phyloP scores from a whole-genome alignment of 2,329 filamentous ascomycete genomes.

The Sclerotinia borealis region DNA sequence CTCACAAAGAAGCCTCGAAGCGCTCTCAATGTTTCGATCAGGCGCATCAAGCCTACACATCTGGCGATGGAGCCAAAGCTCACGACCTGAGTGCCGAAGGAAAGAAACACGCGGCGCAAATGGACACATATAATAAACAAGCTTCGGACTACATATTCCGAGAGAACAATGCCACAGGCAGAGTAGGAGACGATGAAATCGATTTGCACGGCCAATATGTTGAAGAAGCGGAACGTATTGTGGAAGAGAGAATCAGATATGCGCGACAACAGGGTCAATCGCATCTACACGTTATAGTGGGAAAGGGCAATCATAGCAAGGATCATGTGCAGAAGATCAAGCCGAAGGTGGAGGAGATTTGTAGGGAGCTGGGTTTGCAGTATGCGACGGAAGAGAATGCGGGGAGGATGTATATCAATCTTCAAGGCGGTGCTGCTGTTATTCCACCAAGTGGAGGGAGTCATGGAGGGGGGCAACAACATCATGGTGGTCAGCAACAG shows the following conservation, averaged over 20 bases:
- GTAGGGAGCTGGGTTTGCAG: constrained; percentile 72
- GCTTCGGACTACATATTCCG: constrained; percentile 93
- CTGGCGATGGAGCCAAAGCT: constrained; percentile 72
- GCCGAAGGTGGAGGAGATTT: constrained; percentile 88
- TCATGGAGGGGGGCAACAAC: constrained; percentile 39
- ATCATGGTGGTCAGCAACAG: constrained; percentile 29
- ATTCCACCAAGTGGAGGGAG: neutral
- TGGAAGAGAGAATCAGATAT: constrained; percentile 81
- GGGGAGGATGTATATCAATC: constrained; percentile 76
- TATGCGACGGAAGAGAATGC: constrained; percentile 88
- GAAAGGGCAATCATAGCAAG: constrained; percentile 81
- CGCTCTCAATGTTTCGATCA: constrained; percentile 70
- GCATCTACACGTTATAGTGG: constrained; percentile 95
- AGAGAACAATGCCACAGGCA: constrained; percentile 78
- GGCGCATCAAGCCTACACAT: constrained; percentile 71
- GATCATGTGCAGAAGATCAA: constrained; percentile 90
- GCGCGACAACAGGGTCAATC: constrained; percentile 86
- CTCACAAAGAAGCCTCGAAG: constrained; percentile 73
- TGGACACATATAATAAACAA: constrained; percentile 85
- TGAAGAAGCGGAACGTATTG: constrained; percentile 86
- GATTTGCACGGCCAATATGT: constrained; percentile 89
- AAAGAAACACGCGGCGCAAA: constrained; percentile 74
- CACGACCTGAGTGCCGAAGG: constrained; percentile 80
- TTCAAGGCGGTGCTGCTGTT: constrained; percentile 62
- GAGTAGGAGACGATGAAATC: constrained; percentile 75